Evolutionary conservation across 1,284 basidiomycete species (phyloP).

Genomic region (Puccinia horiana): DNA sequence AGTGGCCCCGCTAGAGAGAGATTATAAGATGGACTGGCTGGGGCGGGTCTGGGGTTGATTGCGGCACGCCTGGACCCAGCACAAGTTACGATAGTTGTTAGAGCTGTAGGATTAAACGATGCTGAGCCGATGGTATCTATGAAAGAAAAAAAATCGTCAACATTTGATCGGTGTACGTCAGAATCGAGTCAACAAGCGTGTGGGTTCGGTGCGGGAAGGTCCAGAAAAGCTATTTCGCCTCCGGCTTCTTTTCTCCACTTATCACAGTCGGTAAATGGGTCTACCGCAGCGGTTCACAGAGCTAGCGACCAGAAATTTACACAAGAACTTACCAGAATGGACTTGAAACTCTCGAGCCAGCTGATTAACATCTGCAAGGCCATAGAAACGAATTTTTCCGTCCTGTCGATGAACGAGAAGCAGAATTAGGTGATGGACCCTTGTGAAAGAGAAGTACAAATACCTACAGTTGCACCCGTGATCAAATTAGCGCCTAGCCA

Average conservation of each 20-base stretch:
- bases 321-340: conserved; percentile 30
- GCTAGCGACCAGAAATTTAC: neutral
- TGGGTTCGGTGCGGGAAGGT: neutral
- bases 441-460: neutral
- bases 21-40: neutral
- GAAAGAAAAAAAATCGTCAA: neutral
- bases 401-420: conserved; percentile 7
- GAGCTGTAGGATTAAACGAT: conserved; percentile 32
- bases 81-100: conserved; percentile 31
- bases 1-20: neutral
- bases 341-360: conserved; percentile 27
- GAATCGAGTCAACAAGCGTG: too few species aligned
- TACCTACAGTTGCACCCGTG: conserved; percentile 70
- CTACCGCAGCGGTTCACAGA: neutral
- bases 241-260: neutral
- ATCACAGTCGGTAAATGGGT: neutral
- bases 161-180: too few species aligned
- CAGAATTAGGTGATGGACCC: neutral
- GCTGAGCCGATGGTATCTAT: conserved; percentile 40
- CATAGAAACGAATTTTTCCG: conserved; percentile 44
- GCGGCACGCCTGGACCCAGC: conserved; percentile 25
- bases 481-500: conserved; percentile 67
- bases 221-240: neutral
- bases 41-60: neutral
- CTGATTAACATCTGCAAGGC: conserved; percentile 23